Evolutionary conservation across 768 basidiomycete species (phyloP).

Genomic region (Leccinum olivaceopallidum): DNA sequence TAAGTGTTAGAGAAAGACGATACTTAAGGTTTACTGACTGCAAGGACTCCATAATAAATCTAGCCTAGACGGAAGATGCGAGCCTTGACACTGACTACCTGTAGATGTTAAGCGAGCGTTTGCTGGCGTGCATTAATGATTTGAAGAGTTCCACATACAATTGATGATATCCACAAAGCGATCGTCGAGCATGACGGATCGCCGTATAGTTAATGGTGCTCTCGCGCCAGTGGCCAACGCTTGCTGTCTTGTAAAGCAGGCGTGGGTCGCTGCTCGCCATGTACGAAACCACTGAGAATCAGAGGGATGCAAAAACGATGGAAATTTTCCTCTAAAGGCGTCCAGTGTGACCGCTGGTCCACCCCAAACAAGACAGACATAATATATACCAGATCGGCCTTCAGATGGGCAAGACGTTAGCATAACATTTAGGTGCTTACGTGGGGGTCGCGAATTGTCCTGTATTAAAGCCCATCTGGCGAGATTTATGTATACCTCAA

Average conservation of each 20-base stretch:
- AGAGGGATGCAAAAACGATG: conserved; percentile 2
- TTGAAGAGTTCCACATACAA: conserved; percentile 24
- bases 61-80: conserved; percentile 10
- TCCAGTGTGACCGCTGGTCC: conserved; percentile 13
- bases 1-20: too few relatives aligned
- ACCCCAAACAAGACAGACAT: conserved; percentile 16
- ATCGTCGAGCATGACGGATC: conserved; percentile 23
- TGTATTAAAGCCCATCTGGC: conserved; percentile 17
- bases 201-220: not conserved
- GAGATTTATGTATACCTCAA: conserved; percentile 17
- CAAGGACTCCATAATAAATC: conserved; percentile 26
- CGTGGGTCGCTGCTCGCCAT: conserved; percentile 13
- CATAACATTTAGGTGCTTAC: not conserved
- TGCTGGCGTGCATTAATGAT: not conserved
- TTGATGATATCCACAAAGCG: conserved; percentile 18
- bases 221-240: not conserved
- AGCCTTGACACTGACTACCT: conserved; percentile 13
- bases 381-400: not conserved
- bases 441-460: not conserved
- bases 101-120: not conserved
- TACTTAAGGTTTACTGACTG: too few relatives aligned
- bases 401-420: not conserved
- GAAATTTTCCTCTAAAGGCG: conserved; percentile 9
- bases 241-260: conserved; percentile 5
- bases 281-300: conserved; percentile 6